Conservation (phyloP, 495 filamentous ascomycete species). For the Lasiosphaeriaceae sp. region DNA sequence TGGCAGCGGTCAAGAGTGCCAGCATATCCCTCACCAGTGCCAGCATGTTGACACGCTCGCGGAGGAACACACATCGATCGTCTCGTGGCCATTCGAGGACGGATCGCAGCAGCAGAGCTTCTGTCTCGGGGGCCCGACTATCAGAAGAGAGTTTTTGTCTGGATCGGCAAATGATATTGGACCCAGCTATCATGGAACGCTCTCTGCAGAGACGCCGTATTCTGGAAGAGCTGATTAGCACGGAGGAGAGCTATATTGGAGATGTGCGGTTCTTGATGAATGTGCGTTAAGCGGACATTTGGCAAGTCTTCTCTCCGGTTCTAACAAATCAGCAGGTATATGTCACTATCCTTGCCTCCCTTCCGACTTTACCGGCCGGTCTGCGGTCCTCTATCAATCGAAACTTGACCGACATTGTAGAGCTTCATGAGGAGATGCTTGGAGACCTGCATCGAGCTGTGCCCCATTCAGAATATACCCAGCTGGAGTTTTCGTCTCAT, state of each 20-base stretch:
- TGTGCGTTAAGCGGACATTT: conserved; percentile 44
- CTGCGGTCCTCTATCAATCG: conserved; percentile 59
- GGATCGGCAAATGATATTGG: conserved; percentile 51
- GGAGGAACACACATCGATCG: conserved; percentile 47
- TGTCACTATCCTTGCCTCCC: conserved; percentile 59
- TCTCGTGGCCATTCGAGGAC: conserved; percentile 53
- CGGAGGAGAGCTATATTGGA: conserved; percentile 84
- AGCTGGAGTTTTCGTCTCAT: conserved; percentile 32
- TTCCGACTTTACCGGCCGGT: conserved; percentile 52
- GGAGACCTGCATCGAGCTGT: conserved; percentile 59
- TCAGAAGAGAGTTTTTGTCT: conserved; percentile 66
- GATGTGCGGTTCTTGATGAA: conserved; percentile 83
- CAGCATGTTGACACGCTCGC: conserved; percentile 60
- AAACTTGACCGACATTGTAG: conserved; percentile 65
- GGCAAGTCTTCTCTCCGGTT: background rate
- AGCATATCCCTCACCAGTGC: conserved; percentile 67
- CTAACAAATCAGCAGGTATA: conserved; percentile 51
- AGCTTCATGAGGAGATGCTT: conserved; percentile 67
- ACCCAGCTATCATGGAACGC: conserved; percentile 67
- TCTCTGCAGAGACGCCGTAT: conserved; percentile 70
- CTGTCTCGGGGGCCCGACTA: conserved; percentile 51
- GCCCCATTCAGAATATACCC: conserved; percentile 59
- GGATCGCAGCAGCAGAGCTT: conserved; percentile 60
- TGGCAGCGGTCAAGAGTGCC: conserved; percentile 73
- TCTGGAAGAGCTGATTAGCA: conserved; percentile 76